These are phyloP conservation scores for Candida sanyiensis DNA, from an alignment of 805 yeast species.

Conservation along the genomic window DNA sequence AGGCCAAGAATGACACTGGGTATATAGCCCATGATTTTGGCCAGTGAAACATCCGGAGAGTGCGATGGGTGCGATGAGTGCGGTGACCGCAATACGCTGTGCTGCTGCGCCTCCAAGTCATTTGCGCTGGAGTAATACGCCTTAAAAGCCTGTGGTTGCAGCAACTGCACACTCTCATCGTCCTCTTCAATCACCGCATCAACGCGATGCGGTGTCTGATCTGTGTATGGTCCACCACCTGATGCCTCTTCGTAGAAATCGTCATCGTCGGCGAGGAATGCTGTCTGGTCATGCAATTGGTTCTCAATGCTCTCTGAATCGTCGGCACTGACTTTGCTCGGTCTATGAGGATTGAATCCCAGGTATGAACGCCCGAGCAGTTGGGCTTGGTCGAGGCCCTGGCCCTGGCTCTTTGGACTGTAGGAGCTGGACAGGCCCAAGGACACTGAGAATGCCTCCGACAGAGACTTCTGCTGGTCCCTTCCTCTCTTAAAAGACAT, in stretches of 20 bases:
- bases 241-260: conserved; percentile 27
- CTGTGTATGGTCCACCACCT: background rate
- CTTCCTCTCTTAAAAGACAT: conserved; percentile 10
- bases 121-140: conserved; percentile 1
- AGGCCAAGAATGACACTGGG: conserved; percentile 88
- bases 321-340: background rate
- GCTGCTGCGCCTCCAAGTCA: conserved; percentile 11
- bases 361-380: conserved; percentile 25
- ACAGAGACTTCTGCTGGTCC: conserved; percentile 18
- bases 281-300: conserved; percentile 52
- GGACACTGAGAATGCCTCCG: conserved; percentile 24
- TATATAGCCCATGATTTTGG: conserved; percentile 23
- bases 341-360: conserved; percentile 18
- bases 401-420: conserved; percentile 9
- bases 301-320: conserved; percentile 24
- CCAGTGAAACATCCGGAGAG: conserved; percentile 9
- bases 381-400: conserved; percentile 10
- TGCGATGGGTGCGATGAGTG: background rate
- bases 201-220: background rate
- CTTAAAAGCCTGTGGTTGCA: background rate
- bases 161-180: conserved; percentile 2
- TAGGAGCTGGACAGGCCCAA: conserved; percentile 24
- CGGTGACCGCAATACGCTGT: background rate
- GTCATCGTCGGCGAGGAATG: conserved; percentile 54
- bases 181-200: conserved; percentile 2